These are phyloP conservation scores for Hericium coralloides DNA, from an alignment of 768 basidiomycete genomes.

Conservation along the genomic window DNA sequence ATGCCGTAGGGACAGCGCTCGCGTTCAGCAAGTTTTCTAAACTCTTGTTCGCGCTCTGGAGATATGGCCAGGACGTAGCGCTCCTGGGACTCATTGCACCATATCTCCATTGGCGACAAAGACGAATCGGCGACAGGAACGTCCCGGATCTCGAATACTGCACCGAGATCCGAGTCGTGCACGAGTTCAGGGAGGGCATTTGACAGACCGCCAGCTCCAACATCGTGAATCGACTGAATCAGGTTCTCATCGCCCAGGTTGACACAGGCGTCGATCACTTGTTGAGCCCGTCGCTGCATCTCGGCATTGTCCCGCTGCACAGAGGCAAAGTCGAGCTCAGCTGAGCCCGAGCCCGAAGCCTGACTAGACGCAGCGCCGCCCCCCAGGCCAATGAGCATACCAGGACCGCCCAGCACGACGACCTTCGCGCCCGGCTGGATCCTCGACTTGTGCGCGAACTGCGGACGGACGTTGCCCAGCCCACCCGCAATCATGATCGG, in stretches of 20 bases:
- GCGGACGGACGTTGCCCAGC: conserved; percentile 83
- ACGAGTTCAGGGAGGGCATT: conserved; percentile 97
- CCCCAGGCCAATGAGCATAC: conserved; percentile 92
- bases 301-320: conserved; percentile 98
- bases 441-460: conserved; percentile 68
- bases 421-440: conserved; percentile 82
- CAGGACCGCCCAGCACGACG: conserved; percentile 91
- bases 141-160: conserved; percentile 87
- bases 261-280: conserved; percentile 92
- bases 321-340: conserved; percentile 93
- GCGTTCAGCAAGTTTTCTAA: conserved; percentile 71
- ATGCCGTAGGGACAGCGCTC: conserved; percentile 92
- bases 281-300: conserved; percentile 95
- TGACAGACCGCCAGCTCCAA: conserved; percentile 93
- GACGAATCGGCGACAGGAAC: conserved; percentile 85
- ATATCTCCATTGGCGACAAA: conserved; percentile 99
- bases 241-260: conserved; percentile 54
- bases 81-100: conserved; percentile 99
- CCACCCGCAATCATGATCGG: conserved; percentile 99
- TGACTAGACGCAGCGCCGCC: conserved; percentile 96
- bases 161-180: conserved; percentile 91
- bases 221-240: conserved; percentile 95
- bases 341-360: conserved; percentile 82
- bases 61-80: conserved; percentile 91
- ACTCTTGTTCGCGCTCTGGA: conserved; percentile 47